Conservation (phyloP, 176 grass and related monocot species). For the Paspalum notatum region DNA sequence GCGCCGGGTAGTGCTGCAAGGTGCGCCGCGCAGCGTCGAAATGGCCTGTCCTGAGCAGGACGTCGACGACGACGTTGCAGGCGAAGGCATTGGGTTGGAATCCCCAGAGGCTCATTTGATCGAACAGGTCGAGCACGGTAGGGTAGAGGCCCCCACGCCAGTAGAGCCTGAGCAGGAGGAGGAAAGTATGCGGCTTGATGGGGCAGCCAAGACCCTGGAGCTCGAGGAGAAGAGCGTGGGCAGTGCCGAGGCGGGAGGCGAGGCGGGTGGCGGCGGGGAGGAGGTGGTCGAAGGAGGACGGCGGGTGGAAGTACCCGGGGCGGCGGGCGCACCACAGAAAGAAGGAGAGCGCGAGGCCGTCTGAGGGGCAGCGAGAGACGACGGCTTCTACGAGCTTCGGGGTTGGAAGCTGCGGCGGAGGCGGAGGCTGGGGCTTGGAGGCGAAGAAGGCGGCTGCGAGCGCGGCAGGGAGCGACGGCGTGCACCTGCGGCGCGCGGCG, state of each 20-base stretch:
- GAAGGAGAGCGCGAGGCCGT: slow-evolving; percentile 67
- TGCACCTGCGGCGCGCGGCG: slow-evolving; percentile 40
- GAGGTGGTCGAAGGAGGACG: slow-evolving; percentile 63
- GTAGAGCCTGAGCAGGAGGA: slow-evolving; percentile 75
- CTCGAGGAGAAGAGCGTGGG: slow-evolving; percentile 53
- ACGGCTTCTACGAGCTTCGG: slow-evolving; percentile 56
- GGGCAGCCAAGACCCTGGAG: slow-evolving; percentile 56
- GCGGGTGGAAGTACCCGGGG: slow-evolving; percentile 77
- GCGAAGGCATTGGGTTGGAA: slow-evolving; percentile 75
- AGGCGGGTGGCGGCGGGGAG: slow-evolving; percentile 70
- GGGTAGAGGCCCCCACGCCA: slow-evolving; percentile 72
- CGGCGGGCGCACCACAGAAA: slow-evolving; percentile 87
- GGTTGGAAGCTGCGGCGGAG: slow-evolving; percentile 27
- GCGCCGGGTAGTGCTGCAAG: slow-evolving; percentile 40
- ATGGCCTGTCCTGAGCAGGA: slow-evolving; percentile 62
- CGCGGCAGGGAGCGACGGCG: slow-evolving; percentile 38
- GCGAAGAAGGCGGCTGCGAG: slow-evolving; percentile 43
- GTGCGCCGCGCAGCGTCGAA: slow-evolving; percentile 40
- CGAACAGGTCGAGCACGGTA: slow-evolving; percentile 64
- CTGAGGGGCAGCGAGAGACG: slow-evolving; percentile 64
- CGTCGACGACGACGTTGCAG: slow-evolving; percentile 72
- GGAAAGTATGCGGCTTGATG: slow-evolving; percentile 70
- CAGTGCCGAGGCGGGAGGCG: slow-evolving; percentile 54
- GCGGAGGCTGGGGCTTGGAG: slow-evolving; percentile 4
- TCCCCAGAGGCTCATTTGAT: slow-evolving; percentile 68